These are phyloP conservation scores for Caryopteris hybrid DNA, from an alignment of 305 asterid species.

Conservation along the genomic window DNA sequence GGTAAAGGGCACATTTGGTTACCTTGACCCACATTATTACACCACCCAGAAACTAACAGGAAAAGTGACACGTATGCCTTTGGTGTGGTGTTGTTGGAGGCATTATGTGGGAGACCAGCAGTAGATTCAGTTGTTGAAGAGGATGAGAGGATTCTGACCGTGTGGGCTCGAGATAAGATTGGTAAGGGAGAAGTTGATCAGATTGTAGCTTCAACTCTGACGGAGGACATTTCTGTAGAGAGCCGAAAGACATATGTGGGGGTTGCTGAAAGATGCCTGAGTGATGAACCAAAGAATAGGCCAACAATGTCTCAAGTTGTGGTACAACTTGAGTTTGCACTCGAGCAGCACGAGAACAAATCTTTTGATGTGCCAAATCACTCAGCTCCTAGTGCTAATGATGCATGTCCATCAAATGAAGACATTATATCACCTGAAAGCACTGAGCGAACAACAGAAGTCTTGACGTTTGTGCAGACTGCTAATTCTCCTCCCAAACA, in stretches of 20 bases:
- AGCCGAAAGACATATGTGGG: slow-evolving; percentile 27
- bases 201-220: slow-evolving; percentile 30
- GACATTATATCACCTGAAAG: neutral
- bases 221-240: slow-evolving; percentile 24
- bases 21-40: too few species aligned
- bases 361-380: neutral
- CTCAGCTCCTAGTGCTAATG: neutral
- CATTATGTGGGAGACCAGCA: slow-evolving; percentile 41
- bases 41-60: too few species aligned
- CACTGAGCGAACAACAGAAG: neutral
- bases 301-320: slow-evolving; percentile 48
- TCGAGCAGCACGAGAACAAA: slow-evolving; percentile 25
- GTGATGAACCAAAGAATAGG: slow-evolving; percentile 30
- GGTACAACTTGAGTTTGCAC: slow-evolving; percentile 35
- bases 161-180: slow-evolving; percentile 28
- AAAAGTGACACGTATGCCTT: too few species aligned
- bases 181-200: slow-evolving; percentile 27
- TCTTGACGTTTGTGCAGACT: neutral
- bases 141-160: slow-evolving; percentile 23
- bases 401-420: neutral
- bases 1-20: too few species aligned
- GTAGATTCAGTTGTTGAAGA: slow-evolving; percentile 17
- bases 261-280: slow-evolving; percentile 32
- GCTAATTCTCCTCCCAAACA: neutral
- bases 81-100: too few species aligned